These are phyloP conservation scores for Nakaseomyces nivariensis DNA, from an alignment of 1,139 yeast species.

Conservation along the genomic window DNA sequence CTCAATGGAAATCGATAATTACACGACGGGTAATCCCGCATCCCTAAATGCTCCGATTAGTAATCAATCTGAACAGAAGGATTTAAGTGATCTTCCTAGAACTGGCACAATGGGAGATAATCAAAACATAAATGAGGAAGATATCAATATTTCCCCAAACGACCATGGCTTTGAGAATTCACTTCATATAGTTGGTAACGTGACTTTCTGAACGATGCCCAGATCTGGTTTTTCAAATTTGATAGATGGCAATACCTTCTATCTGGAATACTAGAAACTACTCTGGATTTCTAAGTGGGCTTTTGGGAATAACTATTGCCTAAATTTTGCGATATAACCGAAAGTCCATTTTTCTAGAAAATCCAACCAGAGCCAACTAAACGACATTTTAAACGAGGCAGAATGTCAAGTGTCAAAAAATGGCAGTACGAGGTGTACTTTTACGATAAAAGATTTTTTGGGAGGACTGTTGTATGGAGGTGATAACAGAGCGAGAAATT, in stretches of 20 bases:
- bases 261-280: not conserved
- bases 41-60: not conserved
- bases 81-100: not conserved
- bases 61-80: not conserved
- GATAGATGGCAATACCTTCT: not conserved
- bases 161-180: not conserved
- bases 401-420: not conserved
- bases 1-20: conserved; percentile 5
- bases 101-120: not conserved
- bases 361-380: not conserved
- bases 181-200: not conserved
- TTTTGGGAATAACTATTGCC: not conserved
- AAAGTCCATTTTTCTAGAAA: not conserved
- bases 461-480: not conserved
- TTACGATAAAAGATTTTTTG: too few relatives aligned
- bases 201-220: not conserved
- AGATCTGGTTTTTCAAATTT: not conserved
- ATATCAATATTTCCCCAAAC: not conserved
- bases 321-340: not conserved
- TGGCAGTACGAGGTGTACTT: not conserved
- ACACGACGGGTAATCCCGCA: not conserved
- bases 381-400: not conserved
- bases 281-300: too few relatives aligned
- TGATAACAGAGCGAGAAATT: not conserved
- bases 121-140: not conserved